phyloP scores from a whole-genome alignment of 2,329 filamentous ascomycete species.

The Aureobasidium sp. region DNA sequence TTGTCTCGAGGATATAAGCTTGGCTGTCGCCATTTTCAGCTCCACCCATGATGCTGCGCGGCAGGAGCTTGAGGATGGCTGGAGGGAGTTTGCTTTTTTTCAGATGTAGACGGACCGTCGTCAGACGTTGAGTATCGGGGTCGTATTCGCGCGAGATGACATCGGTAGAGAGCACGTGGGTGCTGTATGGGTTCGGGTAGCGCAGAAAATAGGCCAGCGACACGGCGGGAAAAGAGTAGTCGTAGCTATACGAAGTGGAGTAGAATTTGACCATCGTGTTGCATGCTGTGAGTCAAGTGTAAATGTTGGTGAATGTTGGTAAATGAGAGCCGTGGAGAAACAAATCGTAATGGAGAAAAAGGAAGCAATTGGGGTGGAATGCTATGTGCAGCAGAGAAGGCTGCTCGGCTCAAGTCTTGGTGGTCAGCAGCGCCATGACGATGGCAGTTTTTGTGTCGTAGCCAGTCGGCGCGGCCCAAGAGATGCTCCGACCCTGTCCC shows the following conservation, averaged over 20 bases:
- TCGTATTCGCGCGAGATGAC: constrained; percentile 71
- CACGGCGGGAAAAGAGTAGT: constrained; percentile 76
- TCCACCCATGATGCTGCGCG: constrained; percentile 59
- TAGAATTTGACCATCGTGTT: constrained; percentile 47
- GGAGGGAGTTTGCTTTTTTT: constrained; percentile 74
- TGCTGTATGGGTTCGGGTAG: constrained; percentile 79
- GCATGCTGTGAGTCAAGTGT: constrained; percentile 1
- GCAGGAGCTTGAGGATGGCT: constrained; percentile 68
- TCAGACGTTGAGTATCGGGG: constrained; percentile 63
- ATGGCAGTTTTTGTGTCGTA: neutral
- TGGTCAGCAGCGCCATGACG: constrained; percentile 1
- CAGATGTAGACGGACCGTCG: constrained; percentile 72
- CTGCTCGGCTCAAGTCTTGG: neutral
- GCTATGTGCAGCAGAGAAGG: neutral
- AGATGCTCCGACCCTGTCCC: neutral
- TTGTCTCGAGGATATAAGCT: constrained; percentile 73
- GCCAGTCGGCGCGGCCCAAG: neutral
- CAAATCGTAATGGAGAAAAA: neutral
- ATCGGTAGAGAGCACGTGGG: constrained; percentile 76
- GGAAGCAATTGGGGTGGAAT: neutral
- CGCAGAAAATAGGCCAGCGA: constrained; percentile 85
- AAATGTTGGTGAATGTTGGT: neutral
- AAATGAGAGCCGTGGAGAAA: constrained; percentile 12
- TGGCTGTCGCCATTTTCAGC: constrained; percentile 54
- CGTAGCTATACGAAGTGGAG: constrained; percentile 59